These are phyloP conservation scores for Ceratobasidium sp. DNA, from an alignment of 1,284 basidiomycete species.

Conservation along the genomic window DNA sequence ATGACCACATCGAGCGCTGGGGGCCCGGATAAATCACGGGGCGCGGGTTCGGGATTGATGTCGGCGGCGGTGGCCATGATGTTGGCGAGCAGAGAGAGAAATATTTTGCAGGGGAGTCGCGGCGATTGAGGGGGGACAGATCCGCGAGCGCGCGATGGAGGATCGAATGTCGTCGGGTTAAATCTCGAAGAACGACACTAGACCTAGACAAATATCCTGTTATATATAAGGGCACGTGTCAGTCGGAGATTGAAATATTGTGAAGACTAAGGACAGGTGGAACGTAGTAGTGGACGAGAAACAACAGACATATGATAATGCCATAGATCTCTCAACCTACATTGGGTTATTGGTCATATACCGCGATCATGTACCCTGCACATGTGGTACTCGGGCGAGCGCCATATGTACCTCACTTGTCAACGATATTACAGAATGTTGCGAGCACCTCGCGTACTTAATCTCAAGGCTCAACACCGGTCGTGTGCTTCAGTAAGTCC, in stretches of 20 bases:
- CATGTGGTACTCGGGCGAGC: not conserved
- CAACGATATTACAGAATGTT: no score
- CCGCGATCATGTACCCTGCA: not conserved
- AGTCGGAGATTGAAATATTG: slow-evolving; percentile 20
- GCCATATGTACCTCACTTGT: not conserved
- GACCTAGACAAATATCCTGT: not conserved
- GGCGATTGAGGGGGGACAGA: not conserved
- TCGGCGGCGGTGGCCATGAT: slow-evolving; percentile 21
- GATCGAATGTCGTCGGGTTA: slow-evolving; percentile 11
- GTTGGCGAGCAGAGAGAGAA: not conserved
- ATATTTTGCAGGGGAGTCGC: not conserved
- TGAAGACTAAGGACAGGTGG: not conserved
- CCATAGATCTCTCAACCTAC: no score
- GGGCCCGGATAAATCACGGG: not conserved
- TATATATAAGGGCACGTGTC: slow-evolving; percentile 18
- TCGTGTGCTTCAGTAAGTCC: no score
- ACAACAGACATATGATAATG: no score
- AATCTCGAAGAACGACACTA: not conserved
- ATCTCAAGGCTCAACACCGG: not conserved
- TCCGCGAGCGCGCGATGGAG: not conserved
- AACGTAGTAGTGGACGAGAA: not conserved
- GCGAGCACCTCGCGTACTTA: no score
- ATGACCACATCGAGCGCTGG: not conserved
- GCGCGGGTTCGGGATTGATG: not conserved
- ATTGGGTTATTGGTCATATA: not conserved